These are phyloP conservation scores for Cytospora schulzeri DNA, from an alignment of 2,329 filamentous ascomycete genomes.

Conservation along the genomic window DNA sequence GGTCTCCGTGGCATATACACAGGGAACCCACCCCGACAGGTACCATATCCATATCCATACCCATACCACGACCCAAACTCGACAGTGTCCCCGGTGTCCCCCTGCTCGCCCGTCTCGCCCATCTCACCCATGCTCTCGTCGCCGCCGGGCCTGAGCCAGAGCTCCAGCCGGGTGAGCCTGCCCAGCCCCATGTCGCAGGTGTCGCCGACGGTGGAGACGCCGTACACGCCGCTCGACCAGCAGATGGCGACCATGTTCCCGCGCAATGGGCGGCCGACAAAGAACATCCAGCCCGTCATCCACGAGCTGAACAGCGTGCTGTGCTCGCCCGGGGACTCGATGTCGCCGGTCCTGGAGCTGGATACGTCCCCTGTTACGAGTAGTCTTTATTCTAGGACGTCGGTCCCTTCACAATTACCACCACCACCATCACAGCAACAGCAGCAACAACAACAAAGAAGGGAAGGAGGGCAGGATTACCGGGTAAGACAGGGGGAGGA, in stretches of 20 bases:
- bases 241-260: slow-evolving; percentile 17
- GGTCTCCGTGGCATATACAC: slow-evolving; percentile 15
- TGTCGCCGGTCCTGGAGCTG: slow-evolving; percentile 3
- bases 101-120: slow-evolving; percentile 8
- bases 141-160: slow-evolving; percentile 14
- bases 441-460: neutral
- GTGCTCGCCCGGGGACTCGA: neutral
- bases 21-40: slow-evolving; percentile 5
- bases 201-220: slow-evolving; percentile 16
- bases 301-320: slow-evolving; percentile 15
- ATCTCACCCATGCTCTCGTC: neutral
- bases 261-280: slow-evolving; percentile 14
- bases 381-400: neutral
- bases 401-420: no score
- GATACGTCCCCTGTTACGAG: slow-evolving; percentile 4
- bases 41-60: no score
- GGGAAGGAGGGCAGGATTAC: neutral
- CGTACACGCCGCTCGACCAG: slow-evolving; percentile 19
- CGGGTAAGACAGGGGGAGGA: no score
- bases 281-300: slow-evolving; percentile 20
- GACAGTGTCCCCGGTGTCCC: neutral
- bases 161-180: slow-evolving; percentile 16
- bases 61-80: neutral
- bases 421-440: no score
- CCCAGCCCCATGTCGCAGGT: slow-evolving; percentile 4